These are phyloP conservation scores for Rhizopogon rudus DNA, from an alignment of 768 basidiomycete species.

Conservation along the genomic window DNA sequence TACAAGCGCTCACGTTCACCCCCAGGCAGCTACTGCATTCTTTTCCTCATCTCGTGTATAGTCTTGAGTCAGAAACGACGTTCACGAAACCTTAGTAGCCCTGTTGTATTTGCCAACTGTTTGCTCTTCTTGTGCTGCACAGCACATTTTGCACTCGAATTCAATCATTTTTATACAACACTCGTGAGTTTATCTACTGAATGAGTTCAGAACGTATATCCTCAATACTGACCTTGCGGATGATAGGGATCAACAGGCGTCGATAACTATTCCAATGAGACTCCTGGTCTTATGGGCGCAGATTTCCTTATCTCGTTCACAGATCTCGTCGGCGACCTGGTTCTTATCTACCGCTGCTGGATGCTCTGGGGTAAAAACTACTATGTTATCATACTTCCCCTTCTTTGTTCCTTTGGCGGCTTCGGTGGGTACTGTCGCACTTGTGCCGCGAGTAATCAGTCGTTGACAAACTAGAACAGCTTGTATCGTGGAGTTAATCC, in stretches of 20 bases:
- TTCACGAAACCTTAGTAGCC: slow-evolving; percentile 11
- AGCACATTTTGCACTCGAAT: slow-evolving; percentile 29
- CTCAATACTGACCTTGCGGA: background rate
- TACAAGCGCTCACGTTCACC: slow-evolving; percentile 8
- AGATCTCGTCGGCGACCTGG: slow-evolving; percentile 30
- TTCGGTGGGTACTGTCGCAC: slow-evolving; percentile 25
- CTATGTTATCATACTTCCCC: slow-evolving; percentile 29
- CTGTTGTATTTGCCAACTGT: slow-evolving; percentile 23
- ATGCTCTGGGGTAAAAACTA: slow-evolving; percentile 33
- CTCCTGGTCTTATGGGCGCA: slow-evolving; percentile 23
- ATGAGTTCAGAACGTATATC: background rate
- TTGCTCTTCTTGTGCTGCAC: slow-evolving; percentile 30
- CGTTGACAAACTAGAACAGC: slow-evolving; percentile 10
- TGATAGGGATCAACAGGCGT: slow-evolving; percentile 23
- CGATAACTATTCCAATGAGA: slow-evolving; percentile 25
- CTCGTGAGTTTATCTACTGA: slow-evolving; percentile 21
- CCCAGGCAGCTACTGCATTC: slow-evolving; percentile 13
- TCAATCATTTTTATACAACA: slow-evolving; percentile 27
- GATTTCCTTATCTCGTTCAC: slow-evolving; percentile 32
- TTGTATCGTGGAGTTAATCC: slow-evolving; percentile 24
- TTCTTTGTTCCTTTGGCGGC: slow-evolving; percentile 27
- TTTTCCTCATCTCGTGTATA: slow-evolving; percentile 25
- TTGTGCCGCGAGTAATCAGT: background rate
- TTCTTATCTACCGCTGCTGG: slow-evolving; percentile 39
- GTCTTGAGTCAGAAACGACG: slow-evolving; percentile 14